Conservation (phyloP, 78 protist species). For the Dictyostelium discoideum region DNA sequence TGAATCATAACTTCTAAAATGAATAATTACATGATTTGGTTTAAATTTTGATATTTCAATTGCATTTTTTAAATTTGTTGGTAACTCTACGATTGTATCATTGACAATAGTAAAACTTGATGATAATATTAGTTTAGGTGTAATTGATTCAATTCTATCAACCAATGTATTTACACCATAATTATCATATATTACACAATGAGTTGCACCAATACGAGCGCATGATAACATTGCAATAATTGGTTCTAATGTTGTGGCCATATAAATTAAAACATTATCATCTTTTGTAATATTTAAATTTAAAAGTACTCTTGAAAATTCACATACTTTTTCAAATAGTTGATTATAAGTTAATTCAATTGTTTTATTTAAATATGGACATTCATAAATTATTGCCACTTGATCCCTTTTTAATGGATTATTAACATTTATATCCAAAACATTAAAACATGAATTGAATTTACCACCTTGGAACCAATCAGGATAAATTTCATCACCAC, state of each 20-base stretch:
- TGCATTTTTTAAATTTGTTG: background rate
- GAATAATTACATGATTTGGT: background rate
- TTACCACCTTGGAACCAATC: slow-evolving; percentile 88
- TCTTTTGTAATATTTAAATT: slow-evolving; percentile 82
- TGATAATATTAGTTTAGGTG: background rate
- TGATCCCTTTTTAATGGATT: background rate
- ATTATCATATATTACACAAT: background rate
- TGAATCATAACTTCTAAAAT: background rate
- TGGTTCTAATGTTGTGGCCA: slow-evolving; percentile 87
- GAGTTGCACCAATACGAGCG: slow-evolving; percentile 69
- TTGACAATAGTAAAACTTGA: background rate
- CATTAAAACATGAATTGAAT: slow-evolving; percentile 81
- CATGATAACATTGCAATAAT: too few relatives aligned
- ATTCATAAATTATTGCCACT: slow-evolving; percentile 26
- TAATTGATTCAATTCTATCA: background rate
- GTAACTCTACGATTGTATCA: background rate
- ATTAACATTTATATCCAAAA: slow-evolving; percentile 68
- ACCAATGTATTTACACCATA: background rate
- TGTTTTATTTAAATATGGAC: background rate
- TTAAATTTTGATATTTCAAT: background rate
- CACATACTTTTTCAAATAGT: background rate
- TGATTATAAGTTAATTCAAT: background rate
- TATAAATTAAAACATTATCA: slow-evolving; percentile 90
- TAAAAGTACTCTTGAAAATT: slow-evolving; percentile 62
- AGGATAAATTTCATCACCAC: too few relatives aligned